These are phyloP conservation scores for Penicillium vulpinum DNA, from an alignment of 2,329 filamentous ascomycete genomes.

Conservation along the genomic window DNA sequence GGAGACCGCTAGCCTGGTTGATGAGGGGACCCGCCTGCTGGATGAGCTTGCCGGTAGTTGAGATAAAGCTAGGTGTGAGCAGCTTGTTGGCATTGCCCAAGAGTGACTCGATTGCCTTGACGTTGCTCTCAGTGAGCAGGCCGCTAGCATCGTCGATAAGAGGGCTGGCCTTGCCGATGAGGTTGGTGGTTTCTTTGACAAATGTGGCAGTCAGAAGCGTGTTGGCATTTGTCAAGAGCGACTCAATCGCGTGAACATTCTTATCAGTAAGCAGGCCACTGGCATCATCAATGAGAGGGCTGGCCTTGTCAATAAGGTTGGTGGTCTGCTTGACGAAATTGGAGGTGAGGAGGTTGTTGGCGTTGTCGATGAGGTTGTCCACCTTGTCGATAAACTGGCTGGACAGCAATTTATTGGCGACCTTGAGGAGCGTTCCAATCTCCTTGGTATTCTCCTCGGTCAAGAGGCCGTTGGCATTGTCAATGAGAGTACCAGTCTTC, in stretches of 20 bases:
- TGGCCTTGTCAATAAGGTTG: slow-evolving; percentile 15
- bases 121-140: slow-evolving; percentile 48
- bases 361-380: slow-evolving; percentile 14
- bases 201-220: slow-evolving; percentile 30
- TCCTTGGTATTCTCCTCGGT: slow-evolving; percentile 21
- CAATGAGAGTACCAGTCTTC: neutral
- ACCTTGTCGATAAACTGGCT: slow-evolving; percentile 16
- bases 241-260: slow-evolving; percentile 10
- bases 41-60: slow-evolving; percentile 17
- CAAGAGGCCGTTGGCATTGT: slow-evolving; percentile 22
- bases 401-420: neutral
- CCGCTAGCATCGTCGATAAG: slow-evolving; percentile 2
- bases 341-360: slow-evolving; percentile 28
- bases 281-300: slow-evolving; percentile 20
- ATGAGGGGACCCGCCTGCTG: slow-evolving; percentile 13
- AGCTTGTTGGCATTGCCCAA: slow-evolving; percentile 14
- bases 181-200: slow-evolving; percentile 17
- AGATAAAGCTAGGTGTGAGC: slow-evolving; percentile 11
- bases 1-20: slow-evolving; percentile 9
- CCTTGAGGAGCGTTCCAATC: neutral
- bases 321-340: slow-evolving; percentile 23
- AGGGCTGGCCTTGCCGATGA: slow-evolving; percentile 14
- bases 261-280: neutral
- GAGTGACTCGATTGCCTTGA: slow-evolving; percentile 68
- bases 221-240: slow-evolving; percentile 22